Base-by-base conservation (phyloP, 331 rosid genomes). In the Cucumis variabilis region DNA sequence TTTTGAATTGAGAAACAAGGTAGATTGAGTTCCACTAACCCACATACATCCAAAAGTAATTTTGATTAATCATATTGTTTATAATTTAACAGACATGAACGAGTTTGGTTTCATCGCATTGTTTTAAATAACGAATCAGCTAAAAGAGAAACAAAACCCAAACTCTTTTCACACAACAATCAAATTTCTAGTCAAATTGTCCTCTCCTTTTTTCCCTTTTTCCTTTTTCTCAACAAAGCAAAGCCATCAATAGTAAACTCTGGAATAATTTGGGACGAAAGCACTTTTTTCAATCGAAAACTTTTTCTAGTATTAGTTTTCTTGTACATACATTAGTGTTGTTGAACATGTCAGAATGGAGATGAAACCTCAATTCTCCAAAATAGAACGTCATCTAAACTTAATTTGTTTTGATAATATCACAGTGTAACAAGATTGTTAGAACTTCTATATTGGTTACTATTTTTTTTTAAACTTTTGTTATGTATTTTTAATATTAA, bases 51-150 rank as follows among this genome's bases (percentile, higher is more conserved):
- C 48, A 79, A 53, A 17, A 80, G 9, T 51, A 50, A 16, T 53
- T 80, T 19, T 50, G 48, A 16, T 80, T 16, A 53, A 80, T 53
- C 25, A 80, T 37, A 37, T 37, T 78, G 23, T 77, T 14, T 50
- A 50, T 2, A 46, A 78, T 15, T 58, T 8, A 41, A 58, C 9
- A 81, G 50, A 81, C 85, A 81, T 58, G 50, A 11, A 60, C 1
- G 85, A 81, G 71, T 25, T 81, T 81, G 85, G 85, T 81, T 51
- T 19, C 20, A 30, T 81, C 51, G 53, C 85, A 81, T 27, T 19
- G 50, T 27, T 24, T n/a, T 21, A 16, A 79, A 53, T 37, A 51
- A 51, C 62, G 68, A 79, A 53, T 79, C 19, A 78, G 23, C 14
- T 78, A 12, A 58, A 58, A 58, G 58, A 81, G 17, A 81, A 58